Conservation (phyloP, 208 protist genomes). For the Trypanosoma boissoni region DNA sequence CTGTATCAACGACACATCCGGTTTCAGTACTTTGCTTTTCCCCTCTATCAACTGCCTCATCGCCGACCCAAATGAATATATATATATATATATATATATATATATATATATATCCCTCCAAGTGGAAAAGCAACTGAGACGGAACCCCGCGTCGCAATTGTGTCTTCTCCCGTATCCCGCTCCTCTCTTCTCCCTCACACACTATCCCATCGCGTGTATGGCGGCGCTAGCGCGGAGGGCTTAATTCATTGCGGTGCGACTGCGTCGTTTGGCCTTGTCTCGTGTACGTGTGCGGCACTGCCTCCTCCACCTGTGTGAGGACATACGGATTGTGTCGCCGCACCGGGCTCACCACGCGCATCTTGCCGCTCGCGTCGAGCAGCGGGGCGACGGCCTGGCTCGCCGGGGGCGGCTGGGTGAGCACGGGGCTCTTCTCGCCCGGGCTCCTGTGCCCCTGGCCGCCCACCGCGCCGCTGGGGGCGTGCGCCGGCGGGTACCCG, state of each 20-base stretch:
- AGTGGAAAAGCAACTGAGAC: not conserved
- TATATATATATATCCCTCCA: not conserved
- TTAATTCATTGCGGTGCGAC: not conserved
- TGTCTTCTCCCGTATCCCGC: no score
- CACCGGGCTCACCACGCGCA: not conserved
- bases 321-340: conserved; percentile 13
- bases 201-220: no score
- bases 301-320: not conserved
- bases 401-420: not conserved
- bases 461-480: no score
- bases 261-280: not conserved
- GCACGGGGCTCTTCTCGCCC: not conserved
- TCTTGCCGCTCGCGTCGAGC: not conserved
- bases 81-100: not conserved
- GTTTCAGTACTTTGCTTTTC: no score
- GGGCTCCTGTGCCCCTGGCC: not conserved
- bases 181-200: no score
- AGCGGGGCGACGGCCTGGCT: no score
- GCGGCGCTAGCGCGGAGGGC: not conserved
- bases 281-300: not conserved
- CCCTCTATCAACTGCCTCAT: no score
- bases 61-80: not conserved
- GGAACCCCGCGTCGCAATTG: no score
- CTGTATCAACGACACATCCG: no score
- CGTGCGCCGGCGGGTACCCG: no score